Evolutionary conservation across 2,329 filamentous ascomycete species (phyloP), one percentile per base, ranked within the genome.

Genomic region (Monilinia laxa): DNA sequence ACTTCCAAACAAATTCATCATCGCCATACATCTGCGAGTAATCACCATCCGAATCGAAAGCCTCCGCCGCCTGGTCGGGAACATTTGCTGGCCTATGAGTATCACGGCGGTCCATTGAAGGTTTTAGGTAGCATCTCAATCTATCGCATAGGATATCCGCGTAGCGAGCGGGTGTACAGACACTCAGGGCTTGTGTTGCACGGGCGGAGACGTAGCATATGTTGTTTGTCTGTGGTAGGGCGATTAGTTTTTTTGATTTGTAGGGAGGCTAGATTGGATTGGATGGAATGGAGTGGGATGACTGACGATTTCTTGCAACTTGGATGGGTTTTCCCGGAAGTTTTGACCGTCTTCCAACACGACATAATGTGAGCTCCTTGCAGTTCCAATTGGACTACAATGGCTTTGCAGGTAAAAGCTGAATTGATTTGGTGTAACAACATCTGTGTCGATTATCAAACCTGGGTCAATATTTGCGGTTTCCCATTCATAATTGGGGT

Each of bases 121-220:
- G 69, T 10, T 54, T 84, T 10, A 93, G 82, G 75, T 95, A 93
- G 16, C 83, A 82, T 0, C 92, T 82, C 0, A 90, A 89, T 3
- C 92, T 83, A 70, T 91, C 90, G 74, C 91, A 94, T 4, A 94
- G 84, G 45, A 96, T 81, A 76, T 97, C 92, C 0, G 93, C 92
- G 74, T 96, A 97, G 80, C 96, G 95, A 0, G 92, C 92, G 0
- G 92, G 91, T 0, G 93, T 91, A 72, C 90, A 94, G 72, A 95
- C 87, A 72, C 89, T 91, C 53, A 96, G 91, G 0, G 91, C 88
- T 76, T 91, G 92, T n/a, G 91, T 93, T 0, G 92, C 91, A 1
- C 92, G 86, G 11, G 90, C 90, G 73, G 89, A 96, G 0, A 90
- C 80, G 75, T 94, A 94, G 78, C 91, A 94, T 72, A 96, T 80